Conservation (phyloP, 2,329 filamentous ascomycete genomes). For the Cladophialophora immunda region DNA sequence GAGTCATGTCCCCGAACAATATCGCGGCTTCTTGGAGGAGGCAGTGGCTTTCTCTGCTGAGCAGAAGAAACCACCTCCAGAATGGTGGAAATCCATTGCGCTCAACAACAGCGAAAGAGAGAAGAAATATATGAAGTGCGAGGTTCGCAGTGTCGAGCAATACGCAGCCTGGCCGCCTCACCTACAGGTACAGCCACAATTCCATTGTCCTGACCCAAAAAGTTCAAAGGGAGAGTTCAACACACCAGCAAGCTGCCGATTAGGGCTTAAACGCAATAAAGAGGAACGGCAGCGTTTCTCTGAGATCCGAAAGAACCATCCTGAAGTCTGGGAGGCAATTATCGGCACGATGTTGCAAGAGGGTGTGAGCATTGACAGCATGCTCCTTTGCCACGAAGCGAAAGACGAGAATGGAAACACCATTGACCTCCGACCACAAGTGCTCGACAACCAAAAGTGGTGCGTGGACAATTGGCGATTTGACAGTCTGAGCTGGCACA, state of each 20-base stretch:
- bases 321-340: constrained; percentile 12
- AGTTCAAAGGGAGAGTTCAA: background rate
- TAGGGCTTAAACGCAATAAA: background rate
- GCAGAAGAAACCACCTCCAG: background rate
- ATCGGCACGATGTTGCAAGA: constrained; percentile 24
- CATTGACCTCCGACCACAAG: constrained; percentile 5
- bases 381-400: constrained; percentile 4
- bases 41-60: background rate
- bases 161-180: background rate
- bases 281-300: constrained; percentile 3
- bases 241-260: background rate
- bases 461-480: constrained; percentile 7
- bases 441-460: constrained; percentile 13
- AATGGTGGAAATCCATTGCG: background rate
- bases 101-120: background rate
- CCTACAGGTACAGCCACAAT: constrained; percentile 1
- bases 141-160: background rate
- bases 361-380: constrained; percentile 12
- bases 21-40: background rate
- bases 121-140: background rate
- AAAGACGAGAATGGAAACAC: background rate
- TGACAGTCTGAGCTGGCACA: constrained; percentile 5
- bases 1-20: background rate
- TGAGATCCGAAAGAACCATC: constrained; percentile 8
- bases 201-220: background rate